Percentiles rank a stretch among this genome's conserved stretches.
These are phyloP conservation scores for Daldinia concentrica DNA, from an alignment of 495 filamentous ascomycete species.

Conservation along the genomic window DNA sequence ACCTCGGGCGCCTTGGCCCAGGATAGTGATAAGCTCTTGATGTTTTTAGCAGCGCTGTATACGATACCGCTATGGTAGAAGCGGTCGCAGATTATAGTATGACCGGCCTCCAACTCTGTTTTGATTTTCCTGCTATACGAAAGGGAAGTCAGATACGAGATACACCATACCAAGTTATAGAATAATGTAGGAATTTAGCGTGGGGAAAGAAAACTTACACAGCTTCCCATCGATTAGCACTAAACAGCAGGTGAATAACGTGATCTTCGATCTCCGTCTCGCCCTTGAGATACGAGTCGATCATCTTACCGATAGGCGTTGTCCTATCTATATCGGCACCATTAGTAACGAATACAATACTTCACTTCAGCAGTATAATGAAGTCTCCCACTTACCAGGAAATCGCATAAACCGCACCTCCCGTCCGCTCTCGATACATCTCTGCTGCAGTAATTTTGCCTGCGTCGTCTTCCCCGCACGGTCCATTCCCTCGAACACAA, in stretches of 20 bases:
- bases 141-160: neutral
- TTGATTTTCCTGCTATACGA: slow-evolving; percentile 64
- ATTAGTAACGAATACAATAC: neutral
- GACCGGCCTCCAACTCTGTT: slow-evolving; percentile 67
- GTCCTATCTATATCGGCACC: slow-evolving; percentile 63
- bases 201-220: slow-evolving; percentile 55
- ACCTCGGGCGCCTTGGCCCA: slow-evolving; percentile 87
- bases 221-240: slow-evolving; percentile 94
- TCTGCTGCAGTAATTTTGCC: slow-evolving; percentile 74
- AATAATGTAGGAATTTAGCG: neutral
- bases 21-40: slow-evolving; percentile 70
- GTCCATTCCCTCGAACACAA: slow-evolving; percentile 94
- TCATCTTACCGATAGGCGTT: slow-evolving; percentile 89
- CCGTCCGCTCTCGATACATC: slow-evolving; percentile 67
- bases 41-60: slow-evolving; percentile 92
- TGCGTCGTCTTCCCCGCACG: slow-evolving; percentile 96
- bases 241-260: slow-evolving; percentile 93
- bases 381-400: slow-evolving; percentile 68
- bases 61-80: slow-evolving; percentile 95
- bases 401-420: slow-evolving; percentile 82
- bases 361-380: neutral
- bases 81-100: slow-evolving; percentile 84
- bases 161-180: neutral
- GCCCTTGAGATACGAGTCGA: slow-evolving; percentile 83
- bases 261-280: slow-evolving; percentile 85